Base-by-base conservation (phyloP, 352 stramenopile genomes). In the Aphanomyces cochlioides region DNA sequence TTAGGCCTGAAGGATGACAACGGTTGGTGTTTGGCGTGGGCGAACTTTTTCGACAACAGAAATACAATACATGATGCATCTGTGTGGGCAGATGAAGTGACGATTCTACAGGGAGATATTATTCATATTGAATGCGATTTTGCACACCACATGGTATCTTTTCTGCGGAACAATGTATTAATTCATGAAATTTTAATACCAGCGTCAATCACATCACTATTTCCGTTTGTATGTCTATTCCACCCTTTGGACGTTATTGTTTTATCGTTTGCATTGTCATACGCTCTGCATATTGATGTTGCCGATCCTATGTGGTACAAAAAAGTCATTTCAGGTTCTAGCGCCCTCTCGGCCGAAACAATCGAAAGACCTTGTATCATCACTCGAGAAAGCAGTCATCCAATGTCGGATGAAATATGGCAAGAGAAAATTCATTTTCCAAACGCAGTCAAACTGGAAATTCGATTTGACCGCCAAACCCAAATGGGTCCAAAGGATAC, bases 401-500 rank as follows among this genome's bases (percentile, higher is more conserved):
- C 84, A 3, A 53, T 84, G 5, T 17, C 40, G 7, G 7, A 41
- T 3, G 40, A 78, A 5, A 12, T 61, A 34, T 39, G 48, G 21
- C 17, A 7, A 47, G 72, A 79, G 40, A 77, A 19, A 5, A 72
- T 91, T 28, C 56, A 66, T 4, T 76, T 91, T 12, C 60, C 73
- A n/a, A 79, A 77, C 19, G 85, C 85, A 13, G 47, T 87, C 10
- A 83, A 82, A 28, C 67, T 93, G 17, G 85, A 93, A 67, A 79
- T 93, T 34, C 79, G 78, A 28, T 87, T 93, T 66, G 85, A 93
- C 70, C 75, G 74, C 15, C 77, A 73, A 1, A 90, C 81, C 4
- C 79, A 76, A 28, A n/a, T 93, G 15, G 45, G 63, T n/a, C 36
- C 59, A 21, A 48, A 67, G 5, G 59, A 67, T 34, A 41, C 59